These are phyloP conservation scores for Neopestalotiopsis sp. DNA, from an alignment of 2,329 filamentous ascomycete species.

Conservation along the genomic window DNA sequence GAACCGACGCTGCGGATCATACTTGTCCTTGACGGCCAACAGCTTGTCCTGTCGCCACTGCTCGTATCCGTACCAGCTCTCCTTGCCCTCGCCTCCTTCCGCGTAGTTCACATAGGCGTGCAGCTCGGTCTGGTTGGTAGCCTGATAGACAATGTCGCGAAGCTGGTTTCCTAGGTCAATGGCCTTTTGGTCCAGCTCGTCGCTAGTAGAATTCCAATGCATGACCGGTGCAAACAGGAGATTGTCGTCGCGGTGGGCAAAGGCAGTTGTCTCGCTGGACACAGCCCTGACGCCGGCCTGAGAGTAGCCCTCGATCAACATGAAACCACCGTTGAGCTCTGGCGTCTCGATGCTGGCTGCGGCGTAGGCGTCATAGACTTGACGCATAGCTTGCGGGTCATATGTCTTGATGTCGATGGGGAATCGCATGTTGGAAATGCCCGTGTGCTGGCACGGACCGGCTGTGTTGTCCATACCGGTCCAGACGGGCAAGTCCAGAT, in stretches of 20 bases:
- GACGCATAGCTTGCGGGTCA: slow-evolving; percentile 36
- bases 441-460: slow-evolving; percentile 47
- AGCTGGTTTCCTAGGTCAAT: slow-evolving; percentile 42
- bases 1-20: slow-evolving; percentile 47
- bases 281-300: slow-evolving; percentile 48
- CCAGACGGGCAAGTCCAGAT: slow-evolving; percentile 51
- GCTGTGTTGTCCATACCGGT: slow-evolving; percentile 43
- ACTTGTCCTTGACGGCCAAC: slow-evolving; percentile 51
- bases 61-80: slow-evolving; percentile 54
- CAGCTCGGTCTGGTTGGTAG: slow-evolving; percentile 38
- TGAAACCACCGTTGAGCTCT: slow-evolving; percentile 46
- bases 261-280: slow-evolving; percentile 45
- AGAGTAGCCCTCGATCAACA: slow-evolving; percentile 64
- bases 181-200: slow-evolving; percentile 40
- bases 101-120: slow-evolving; percentile 59
- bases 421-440: slow-evolving; percentile 47
- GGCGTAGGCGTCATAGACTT: slow-evolving; percentile 41
- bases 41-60: slow-evolving; percentile 53
- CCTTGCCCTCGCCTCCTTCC: slow-evolving; percentile 48
- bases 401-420: slow-evolving; percentile 49
- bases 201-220: slow-evolving; percentile 39
- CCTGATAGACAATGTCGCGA: slow-evolving; percentile 42
- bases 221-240: slow-evolving; percentile 46
- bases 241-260: slow-evolving; percentile 50
- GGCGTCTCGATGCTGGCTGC: slow-evolving; percentile 30